Conservation (phyloP, 1,284 basidiomycete genomes). For the Coriolopsis trogii region DNA sequence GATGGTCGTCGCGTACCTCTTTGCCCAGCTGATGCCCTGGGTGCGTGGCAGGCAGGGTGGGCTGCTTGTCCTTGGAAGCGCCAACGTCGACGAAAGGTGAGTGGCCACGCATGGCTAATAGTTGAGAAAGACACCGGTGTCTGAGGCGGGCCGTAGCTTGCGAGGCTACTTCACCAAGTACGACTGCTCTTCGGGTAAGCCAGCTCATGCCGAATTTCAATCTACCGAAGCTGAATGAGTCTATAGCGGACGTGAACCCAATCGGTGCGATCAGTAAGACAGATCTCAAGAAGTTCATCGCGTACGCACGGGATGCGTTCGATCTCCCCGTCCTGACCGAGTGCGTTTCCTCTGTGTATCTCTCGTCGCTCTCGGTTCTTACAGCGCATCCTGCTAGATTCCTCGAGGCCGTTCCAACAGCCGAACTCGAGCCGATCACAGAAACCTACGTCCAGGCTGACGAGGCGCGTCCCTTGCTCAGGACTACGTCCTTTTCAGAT, state of each 20-base stretch:
- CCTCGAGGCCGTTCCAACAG: slow-evolving; percentile 90
- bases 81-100: slow-evolving; percentile 97
- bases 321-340: slow-evolving; percentile 82
- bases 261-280: slow-evolving; percentile 99
- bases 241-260: slow-evolving; percentile 92
- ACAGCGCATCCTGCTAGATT: slow-evolving; percentile 56
- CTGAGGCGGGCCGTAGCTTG: slow-evolving; percentile 52
- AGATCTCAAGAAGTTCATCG: slow-evolving; percentile 95
- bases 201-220: background rate
- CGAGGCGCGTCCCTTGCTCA: slow-evolving; percentile 56
- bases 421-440: slow-evolving; percentile 95
- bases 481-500: too few species aligned
- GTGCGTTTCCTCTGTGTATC: slow-evolving; percentile 42
- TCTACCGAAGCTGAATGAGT: background rate
- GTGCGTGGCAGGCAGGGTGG: slow-evolving; percentile 85
- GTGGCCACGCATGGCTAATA: background rate
- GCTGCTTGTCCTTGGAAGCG: slow-evolving; percentile 92
- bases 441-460: slow-evolving; percentile 94
- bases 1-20: slow-evolving; percentile 97
- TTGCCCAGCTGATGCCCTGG: slow-evolving; percentile 96
- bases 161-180: slow-evolving; percentile 98
- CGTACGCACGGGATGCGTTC: slow-evolving; percentile 79
- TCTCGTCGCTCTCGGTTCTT: background rate
- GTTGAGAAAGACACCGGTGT: background rate
- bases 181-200: slow-evolving; percentile 83